Evolutionary conservation across 192 early-diverging fungal species (phyloP), one percentile per base, ranked within the genome.

Genomic region (Podila epigama): DNA sequence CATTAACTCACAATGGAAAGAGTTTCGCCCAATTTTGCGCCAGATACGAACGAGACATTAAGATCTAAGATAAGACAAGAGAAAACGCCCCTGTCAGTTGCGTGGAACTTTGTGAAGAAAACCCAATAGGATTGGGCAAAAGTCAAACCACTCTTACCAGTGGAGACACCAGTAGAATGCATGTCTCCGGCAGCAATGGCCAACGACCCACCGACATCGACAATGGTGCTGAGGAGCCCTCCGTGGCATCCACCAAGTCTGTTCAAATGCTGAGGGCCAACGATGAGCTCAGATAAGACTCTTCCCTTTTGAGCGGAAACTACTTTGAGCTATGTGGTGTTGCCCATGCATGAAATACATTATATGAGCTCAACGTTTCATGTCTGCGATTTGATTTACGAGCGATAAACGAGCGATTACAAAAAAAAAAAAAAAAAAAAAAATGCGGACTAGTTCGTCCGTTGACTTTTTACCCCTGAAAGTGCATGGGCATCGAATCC

Each of bases 191-290:
- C 70, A 2, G 83, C 82, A 25, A 88, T 69, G 15, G 85, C 84
- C 54, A 88, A 60, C 22, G 87, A 86, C 3, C 87, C 87, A 27
- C 83, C 85, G 40, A 85, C 61, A 63, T 86, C 87, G 50, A 88
- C 82, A 50, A 85, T 75, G 5, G 85, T 84, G 51, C 82, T 77
- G n/a, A 83, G 67, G 22, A 88, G 42, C 27, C 87, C 87, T 41
- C 87, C 87, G 66, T 88, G 87, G 16, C 81, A 68, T 29, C 75
- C 67, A 37, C 70, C 54, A 2, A 86, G 60, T 32, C 83, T 72
- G 59, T 88, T 88, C 66, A 88, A 56, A 57, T 88, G 87, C 1
- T 85, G 44, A 18, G 79, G 62, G 28, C 83, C 79, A 0, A 88
- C 79, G n/a, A 55, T 27, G 10, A 88, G 80, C 62, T 86, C 82